Percentiles rank a stretch among this genome's conserved stretches.
These are phyloP conservation scores for Entomortierella chlamydospora DNA, from an alignment of 192 early-diverging fungal genomes.

Conservation along the genomic window DNA sequence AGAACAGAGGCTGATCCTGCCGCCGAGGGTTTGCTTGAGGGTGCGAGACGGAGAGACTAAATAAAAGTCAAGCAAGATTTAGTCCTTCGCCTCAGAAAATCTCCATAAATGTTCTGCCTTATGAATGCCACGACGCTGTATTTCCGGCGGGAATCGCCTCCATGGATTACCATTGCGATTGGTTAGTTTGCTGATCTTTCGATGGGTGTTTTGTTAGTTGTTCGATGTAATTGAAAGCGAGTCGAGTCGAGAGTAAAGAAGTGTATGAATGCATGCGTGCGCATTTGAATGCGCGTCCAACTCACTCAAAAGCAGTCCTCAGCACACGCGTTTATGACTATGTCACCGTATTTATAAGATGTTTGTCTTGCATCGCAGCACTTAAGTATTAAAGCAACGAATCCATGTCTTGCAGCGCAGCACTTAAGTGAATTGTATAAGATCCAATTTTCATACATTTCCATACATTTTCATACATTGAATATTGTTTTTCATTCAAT, in stretches of 20 bases:
- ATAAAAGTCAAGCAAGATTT: background rate
- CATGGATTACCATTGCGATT: too few species aligned
- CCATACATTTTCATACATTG: too few species aligned
- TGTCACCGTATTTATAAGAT: too few species aligned
- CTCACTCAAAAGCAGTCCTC: background rate
- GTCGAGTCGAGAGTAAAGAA: background rate
- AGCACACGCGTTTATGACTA: background rate
- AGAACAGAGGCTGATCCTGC: constrained; percentile 47
- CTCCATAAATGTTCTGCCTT: background rate
- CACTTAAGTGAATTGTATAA: too few species aligned
- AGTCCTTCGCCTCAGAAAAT: background rate
- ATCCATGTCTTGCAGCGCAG: too few species aligned
- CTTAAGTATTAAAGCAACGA: too few species aligned
- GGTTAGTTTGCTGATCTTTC: too few species aligned
- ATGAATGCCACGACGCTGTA: background rate
- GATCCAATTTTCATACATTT: too few species aligned
- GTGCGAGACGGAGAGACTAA: constrained; percentile 55
- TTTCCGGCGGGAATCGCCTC: too few species aligned
- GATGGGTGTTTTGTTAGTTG: background rate
- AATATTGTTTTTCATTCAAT: too few species aligned
- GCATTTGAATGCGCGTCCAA: background rate
- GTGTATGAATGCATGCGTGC: background rate
- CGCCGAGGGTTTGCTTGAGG: constrained; percentile 34
- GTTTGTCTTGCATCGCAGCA: too few species aligned
- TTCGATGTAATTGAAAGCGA: background rate